Evolutionary conservation across 371 early-diverging fungal genomes (phyloP), one percentile per base, ranked within the genome.

Genomic region (Saksenaea oblongispora): DNA sequence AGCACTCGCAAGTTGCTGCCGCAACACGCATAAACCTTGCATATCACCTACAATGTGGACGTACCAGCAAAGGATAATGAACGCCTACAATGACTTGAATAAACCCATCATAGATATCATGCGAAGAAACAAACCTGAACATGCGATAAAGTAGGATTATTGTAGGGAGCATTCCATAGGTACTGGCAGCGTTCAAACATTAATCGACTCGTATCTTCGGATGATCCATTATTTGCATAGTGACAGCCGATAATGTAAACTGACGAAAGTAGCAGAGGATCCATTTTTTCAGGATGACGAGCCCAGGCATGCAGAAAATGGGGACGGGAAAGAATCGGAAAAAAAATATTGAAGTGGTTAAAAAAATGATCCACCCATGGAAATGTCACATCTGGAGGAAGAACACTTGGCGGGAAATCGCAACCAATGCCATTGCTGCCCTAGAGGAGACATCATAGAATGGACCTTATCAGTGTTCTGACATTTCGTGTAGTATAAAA

Each of bases 391-490:
- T 47, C 51, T 47, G 51, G 24, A 18, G 54, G 51, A 37, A 17
- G 14, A 17, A n/a, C 53, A 11, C 26, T 44, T 53, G 54, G 22
- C 53, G 22, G 66, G 69, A 65, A 74, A 59, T 57, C 62, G 63
- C 61, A 58, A 44, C 66, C 34, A 41, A 65, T 67, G 73, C 67
- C 69, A 72, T 74, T 62, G 73, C 80, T 76, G 80, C 74, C 80
- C 80, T 79, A 79, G 73, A 76, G 67, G 62, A 51, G 66, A 69
- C 44, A 41, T 66, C 68, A 73, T 62, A 67, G 69, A 56, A 73
- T 71, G 75, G 74, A 79, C 67, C 80, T 79, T 79, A 79, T 79
- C 80, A 79, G 76, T 76, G 76, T 59, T 58, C 65, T 65, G 39
- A 27, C 34, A 67, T 64, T 24, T 31, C 24, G 18, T 44, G 15